Base-by-base conservation (phyloP, 2,329 filamentous ascomycete genomes). In the Xylariaceae sp. region DNA sequence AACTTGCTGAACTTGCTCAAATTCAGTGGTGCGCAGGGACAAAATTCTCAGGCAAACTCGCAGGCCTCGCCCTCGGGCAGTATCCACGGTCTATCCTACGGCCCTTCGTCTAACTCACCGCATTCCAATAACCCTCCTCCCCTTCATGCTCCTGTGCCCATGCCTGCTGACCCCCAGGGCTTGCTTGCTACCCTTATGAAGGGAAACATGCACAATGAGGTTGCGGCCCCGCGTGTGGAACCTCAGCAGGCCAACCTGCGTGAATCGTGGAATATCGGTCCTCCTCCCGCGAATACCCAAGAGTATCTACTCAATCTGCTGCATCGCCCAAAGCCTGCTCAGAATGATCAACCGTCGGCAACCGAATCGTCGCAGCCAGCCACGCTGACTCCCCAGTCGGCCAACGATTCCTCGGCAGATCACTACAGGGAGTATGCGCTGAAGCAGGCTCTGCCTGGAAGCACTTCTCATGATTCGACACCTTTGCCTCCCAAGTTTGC, bases 291-390 rank as follows among this genome's bases (percentile, higher is more conserved):
- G 40, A 87, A 91, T 70, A 90, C 92, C 4, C 89, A 95, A 72
- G 87, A 93, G 59, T 89, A 94, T 67, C 79, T 99, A 41, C 84
- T 97, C 58, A 88, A 91, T 64, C 79, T 97, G 53, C 81, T 99
- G 59, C 94, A 92, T 67, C 86, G 88, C 42, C 86, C 89, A 46
- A 92, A 87, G 73, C 84, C 84, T 10, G 77, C 79, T 53, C 84
- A 87, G 70, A 77, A 75, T 41, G 82, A 85, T 40, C 74, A 75
- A 59, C 66, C 72, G 5, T 63, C 73, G 47, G 45, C 76, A 56
- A 67, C 70, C 46, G 78, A 81, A 57, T 65, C 73, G 10, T 70
- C 75, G 18, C 75, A 77, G 49, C 72, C 75, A 21, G 67, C 69
- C 60, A 76, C 72, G 48, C 68, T 74, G 59, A 80, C 78, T 5